A percentile compares a stretch with the other conserved stretches of the same genome.
phyloP scores from a whole-genome alignment of 2,329 filamentous ascomycete genomes.

The Gnomoniopsis sp. region DNA sequence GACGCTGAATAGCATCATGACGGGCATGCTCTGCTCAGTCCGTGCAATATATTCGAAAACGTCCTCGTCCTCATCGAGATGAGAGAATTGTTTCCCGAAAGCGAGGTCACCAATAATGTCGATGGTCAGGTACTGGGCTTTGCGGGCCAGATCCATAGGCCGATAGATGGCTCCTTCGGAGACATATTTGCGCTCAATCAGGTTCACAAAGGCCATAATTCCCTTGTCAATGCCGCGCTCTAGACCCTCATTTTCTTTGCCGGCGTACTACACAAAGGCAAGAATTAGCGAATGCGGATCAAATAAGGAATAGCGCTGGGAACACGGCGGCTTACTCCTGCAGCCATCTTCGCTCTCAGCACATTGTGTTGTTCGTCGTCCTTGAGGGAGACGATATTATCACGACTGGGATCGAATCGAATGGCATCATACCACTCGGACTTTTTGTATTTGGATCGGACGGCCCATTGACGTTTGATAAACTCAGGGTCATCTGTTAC shows the following conservation, averaged over 20 bases:
- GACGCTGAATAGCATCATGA: slow-evolving; percentile 27
- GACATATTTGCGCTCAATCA: slow-evolving; percentile 41
- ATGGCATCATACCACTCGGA: slow-evolving; percentile 35
- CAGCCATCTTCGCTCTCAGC: slow-evolving; percentile 41
- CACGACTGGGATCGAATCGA: slow-evolving; percentile 32
- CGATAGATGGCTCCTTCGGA: slow-evolving; percentile 29
- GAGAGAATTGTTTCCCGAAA: slow-evolving; percentile 47
- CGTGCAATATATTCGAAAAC: slow-evolving; percentile 21
- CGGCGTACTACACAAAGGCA: slow-evolving; percentile 22
- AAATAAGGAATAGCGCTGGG: slow-evolving; percentile 1
- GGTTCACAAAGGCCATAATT: slow-evolving; percentile 25
- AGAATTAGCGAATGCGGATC: slow-evolving; percentile 7
- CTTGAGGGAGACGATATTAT: slow-evolving; percentile 34
- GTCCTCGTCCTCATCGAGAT: slow-evolving; percentile 42
- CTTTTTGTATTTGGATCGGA: slow-evolving; percentile 34
- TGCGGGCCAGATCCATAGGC: slow-evolving; percentile 45
- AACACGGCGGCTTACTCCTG: slow-evolving; percentile 32
- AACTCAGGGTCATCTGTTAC: slow-evolving; percentile 26
- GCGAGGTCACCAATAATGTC: slow-evolving; percentile 52
- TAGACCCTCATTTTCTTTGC: slow-evolving; percentile 27
- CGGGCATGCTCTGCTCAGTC: slow-evolving; percentile 30
- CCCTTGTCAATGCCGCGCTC: slow-evolving; percentile 24
- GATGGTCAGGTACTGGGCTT: slow-evolving; percentile 50
- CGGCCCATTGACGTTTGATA: slow-evolving; percentile 29
- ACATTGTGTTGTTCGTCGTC: slow-evolving; percentile 32